Base-by-base conservation (phyloP, 164 flowering plant species). In the Sedum album region DNA sequence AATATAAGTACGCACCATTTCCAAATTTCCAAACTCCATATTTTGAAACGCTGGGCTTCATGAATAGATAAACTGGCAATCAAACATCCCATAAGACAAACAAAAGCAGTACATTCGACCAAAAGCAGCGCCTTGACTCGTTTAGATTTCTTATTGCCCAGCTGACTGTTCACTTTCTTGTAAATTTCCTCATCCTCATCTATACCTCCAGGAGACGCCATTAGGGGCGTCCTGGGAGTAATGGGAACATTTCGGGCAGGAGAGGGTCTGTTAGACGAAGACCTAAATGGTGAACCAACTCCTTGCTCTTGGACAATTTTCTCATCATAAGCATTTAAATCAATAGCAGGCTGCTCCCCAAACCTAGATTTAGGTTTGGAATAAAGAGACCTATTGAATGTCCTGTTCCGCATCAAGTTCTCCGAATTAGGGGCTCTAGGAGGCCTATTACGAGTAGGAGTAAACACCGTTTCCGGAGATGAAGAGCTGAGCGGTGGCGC, bases 341-440 rank as follows among this genome's bases (percentile, higher is more conserved):
- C 84, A 70, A 76, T 28, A n/a, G 70, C 68, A 14, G 83, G 49
- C 38, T 72, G 81, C 44, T 82, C 87, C 1, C 82, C 87, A 67
- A 85, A 85, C 49, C 89, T 76, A 25, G 89, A 83, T 60, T 83
- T 85, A 61, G 86, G 82, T 64, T 78, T 80, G 7, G 85, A 83
- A 65, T 69, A 73, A 18, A 68, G 70, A 7, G 81, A 81, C 69
- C 79, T 72, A 7, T 70, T 26, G 0, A 85, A 60, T 0, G 86
- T 67, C 66, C 72, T 74, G 35, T 76, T 71, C 1, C 76, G 65
- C 6, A 70, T 64, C 1, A 79, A 76, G 48, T 73, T 68, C 20
- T 81, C 80, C 0, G 60, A 23, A 62, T 67, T 73, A 9, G 85
- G 85, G 55, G 69, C 55, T 74, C 69, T 80, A 2, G 89, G 87